A percentile compares a stretch with the other conserved stretches of the same genome.
phyloP scores from a whole-genome alignment of 2,329 filamentous ascomycete species.

The Colletotrichum cereale region DNA sequence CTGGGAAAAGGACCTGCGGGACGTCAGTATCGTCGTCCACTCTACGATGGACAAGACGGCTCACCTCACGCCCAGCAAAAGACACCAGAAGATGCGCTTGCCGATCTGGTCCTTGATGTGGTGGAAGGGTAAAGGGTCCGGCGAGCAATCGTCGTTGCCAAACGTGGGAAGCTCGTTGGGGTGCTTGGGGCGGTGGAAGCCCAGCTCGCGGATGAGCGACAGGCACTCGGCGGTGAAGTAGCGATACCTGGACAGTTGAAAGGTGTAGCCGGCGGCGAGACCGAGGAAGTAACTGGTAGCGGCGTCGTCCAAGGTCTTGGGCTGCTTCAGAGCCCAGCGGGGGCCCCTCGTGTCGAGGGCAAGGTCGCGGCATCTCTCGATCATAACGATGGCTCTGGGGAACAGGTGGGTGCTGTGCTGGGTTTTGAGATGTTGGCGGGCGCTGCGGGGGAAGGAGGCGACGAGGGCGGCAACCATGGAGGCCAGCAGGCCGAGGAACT shows the following conservation, averaged over 20 bases:
- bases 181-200: conserved; percentile 70
- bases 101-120: conserved; percentile 80
- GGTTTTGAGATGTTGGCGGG: conserved; percentile 75
- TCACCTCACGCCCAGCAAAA: conserved; percentile 79
- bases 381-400: conserved; percentile 76
- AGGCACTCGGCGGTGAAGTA: conserved; percentile 81
- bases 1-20: conserved; percentile 78
- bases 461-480: conserved; percentile 82
- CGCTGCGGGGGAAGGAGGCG: conserved; percentile 80
- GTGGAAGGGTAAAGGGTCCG: conserved; percentile 66
- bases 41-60: conserved; percentile 37
- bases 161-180: conserved; percentile 54
- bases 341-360: conserved; percentile 76
- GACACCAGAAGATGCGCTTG: conserved; percentile 86
- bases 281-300: conserved; percentile 83
- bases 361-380: conserved; percentile 78
- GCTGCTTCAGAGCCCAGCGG: conserved; percentile 60
- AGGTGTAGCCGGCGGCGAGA: conserved; percentile 74
- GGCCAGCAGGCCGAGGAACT: conserved; percentile 78
- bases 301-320: conserved; percentile 66
- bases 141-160: conserved; percentile 54
- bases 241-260: conserved; percentile 75
- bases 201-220: conserved; percentile 76
- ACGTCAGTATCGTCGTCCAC: conserved; percentile 37
- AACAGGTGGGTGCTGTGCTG: conserved; percentile 75